Base-by-base conservation (phyloP, 2,329 filamentous ascomycete genomes). In the Talaromyces sp. region DNA sequence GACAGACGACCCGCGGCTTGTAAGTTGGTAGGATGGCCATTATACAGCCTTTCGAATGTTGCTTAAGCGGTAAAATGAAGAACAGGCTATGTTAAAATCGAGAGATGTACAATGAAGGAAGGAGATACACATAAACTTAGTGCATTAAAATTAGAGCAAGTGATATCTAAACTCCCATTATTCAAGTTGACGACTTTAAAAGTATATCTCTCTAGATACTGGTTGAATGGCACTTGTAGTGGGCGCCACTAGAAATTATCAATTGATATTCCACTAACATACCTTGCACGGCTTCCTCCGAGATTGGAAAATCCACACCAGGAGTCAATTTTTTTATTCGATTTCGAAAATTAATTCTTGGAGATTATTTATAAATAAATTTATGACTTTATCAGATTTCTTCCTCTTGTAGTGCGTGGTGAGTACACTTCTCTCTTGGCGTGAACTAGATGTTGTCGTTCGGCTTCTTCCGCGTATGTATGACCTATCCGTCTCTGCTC, bases 1-100 rank as follows among this genome's bases (percentile, higher is more conserved):
- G 69, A n/a, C 65, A 68, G 0, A 80, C 77, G 0, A 80, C 75
- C 21, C 74, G 72, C 12, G 77, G 77, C 64, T 77, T 78, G n/a
- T 27, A 32, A 10, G 51, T 17, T 27, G 50, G 38, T 29, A 27
- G 24, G 38, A 59, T 53, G 57, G 57, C 48, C 51, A 59, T 59
- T 54, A 38, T 43, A 32, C 12, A 12, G 31, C 31, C 31, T 32
- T 32, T 26, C 26, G 5, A 26, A 26, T 26, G 26, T 26, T 43
- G 24, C 21, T 52, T 3, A 31, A 46, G 48, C 38, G 54, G 41
- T n/a, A 27, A 12, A 26, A 9, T 43, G 48, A 52, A 21, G 48
- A 51, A 48, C 27, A 29, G 27, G 26, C 46, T 7, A 5, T 35
- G 27, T 29, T 29, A 3, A 29, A 29, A 29, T 29, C 27, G 8